Evolutionary conservation across 176 grass and related monocot species (phyloP), one percentile per base, ranked within the genome.

Genomic region (Oryza meyeriana): DNA sequence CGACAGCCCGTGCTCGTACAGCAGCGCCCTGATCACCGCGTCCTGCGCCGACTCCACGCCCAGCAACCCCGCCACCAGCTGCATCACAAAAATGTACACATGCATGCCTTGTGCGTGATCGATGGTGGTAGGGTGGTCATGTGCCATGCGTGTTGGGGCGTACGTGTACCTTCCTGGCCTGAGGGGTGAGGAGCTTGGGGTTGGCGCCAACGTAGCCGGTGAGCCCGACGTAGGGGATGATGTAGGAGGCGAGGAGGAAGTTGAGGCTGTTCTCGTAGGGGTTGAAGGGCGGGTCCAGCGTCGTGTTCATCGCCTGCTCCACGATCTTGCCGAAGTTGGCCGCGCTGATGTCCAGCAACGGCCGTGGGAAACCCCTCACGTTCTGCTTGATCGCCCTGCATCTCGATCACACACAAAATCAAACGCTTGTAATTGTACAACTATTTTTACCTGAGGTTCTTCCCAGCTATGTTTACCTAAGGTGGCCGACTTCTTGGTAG

Each of bases 401-500:
- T 1, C 16, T 50, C 47, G 22, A 59, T 25, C 55, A 59, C 7
- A 59, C 2, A 20, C 52, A 57, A 8, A 20, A 57, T 57, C 50
- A 55, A 55, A 55, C 18, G 8, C 18, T 57, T 57, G 52, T n/a
- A 22, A 5, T 55, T 55, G 48, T 22, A 20, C 17, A 22, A 55
- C 14, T 1, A 5, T 6, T 12, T 40, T 5, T 41, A 41, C 10
- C 40, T 40, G 11, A 8, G 38, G 14, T 44, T 12, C 4, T 0
- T 47, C 14, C 5, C 14, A 0, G 5, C 16, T 52, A 6, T 22
- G 8, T 52, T 18, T n/a, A 91, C 95, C 88, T 93, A 67, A 98
- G 79, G 88, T 98, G 95, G 0, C 93, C 95, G 29, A 98, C 95
- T 85, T 98, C 95, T 61, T 98, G 95, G 86, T 91, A 94, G n/a